These are phyloP conservation scores for Taxawa tesnikishii DNA, from an alignment of 2,329 filamentous ascomycete species.

Conservation along the genomic window DNA sequence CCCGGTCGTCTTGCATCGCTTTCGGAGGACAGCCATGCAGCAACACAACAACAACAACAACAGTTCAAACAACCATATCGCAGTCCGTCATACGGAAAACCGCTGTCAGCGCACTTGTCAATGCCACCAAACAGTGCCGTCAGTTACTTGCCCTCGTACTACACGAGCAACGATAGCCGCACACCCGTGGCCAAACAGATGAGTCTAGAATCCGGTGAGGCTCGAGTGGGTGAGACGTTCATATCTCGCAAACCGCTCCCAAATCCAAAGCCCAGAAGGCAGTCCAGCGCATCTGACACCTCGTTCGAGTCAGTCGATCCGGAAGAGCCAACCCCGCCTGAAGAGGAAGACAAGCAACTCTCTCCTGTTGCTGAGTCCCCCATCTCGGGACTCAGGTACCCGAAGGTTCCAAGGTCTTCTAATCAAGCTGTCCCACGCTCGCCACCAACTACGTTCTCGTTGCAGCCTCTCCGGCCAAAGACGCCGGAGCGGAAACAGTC, in stretches of 20 bases:
- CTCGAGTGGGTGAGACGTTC: slow-evolving; percentile 3
- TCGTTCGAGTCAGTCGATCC: slow-evolving; percentile 33
- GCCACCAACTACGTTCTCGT: slow-evolving; percentile 9
- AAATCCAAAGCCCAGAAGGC: slow-evolving; percentile 1
- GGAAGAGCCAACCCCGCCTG: slow-evolving; percentile 33
- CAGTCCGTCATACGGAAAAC: slow-evolving; percentile 1
- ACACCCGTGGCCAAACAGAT: slow-evolving; percentile 9
- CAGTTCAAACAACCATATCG: neutral
- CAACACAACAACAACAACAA: neutral
- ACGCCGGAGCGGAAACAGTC: slow-evolving; percentile 2
- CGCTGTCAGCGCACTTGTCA: slow-evolving; percentile 4
- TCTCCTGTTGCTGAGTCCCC: slow-evolving; percentile 31
- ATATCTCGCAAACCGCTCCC: slow-evolving; percentile 7
- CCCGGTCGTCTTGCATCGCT: too few species aligned
- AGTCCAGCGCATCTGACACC: slow-evolving; percentile 20
- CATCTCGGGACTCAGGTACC: slow-evolving; percentile 32
- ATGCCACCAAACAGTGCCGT: slow-evolving; percentile 9
- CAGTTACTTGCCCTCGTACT: slow-evolving; percentile 18
- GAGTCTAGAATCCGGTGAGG: neutral
- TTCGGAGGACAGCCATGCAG: too few species aligned
- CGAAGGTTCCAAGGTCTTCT: slow-evolving; percentile 33
- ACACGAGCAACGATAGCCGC: slow-evolving; percentile 16
- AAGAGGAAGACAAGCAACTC: slow-evolving; percentile 29
- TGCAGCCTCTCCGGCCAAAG: slow-evolving; percentile 1
- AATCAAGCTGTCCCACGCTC: slow-evolving; percentile 32